Evolutionary conservation across 2,329 filamentous ascomycete species (phyloP), one percentile per base, ranked within the genome.

Genomic region (Aspergillus tamarii): DNA sequence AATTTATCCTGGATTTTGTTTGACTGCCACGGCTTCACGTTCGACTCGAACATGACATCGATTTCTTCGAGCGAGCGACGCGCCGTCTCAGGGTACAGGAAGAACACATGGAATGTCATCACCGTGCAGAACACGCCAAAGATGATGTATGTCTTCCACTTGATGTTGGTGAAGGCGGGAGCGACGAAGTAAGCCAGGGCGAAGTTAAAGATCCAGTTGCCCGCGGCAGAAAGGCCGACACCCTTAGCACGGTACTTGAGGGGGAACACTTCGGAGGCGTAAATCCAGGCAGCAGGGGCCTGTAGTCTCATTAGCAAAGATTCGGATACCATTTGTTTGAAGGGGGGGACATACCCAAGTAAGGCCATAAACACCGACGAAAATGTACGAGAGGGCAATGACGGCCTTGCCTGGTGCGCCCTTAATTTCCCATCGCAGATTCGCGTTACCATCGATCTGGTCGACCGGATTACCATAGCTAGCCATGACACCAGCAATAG

Each of bases 51-150:
- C 64, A 93, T 87, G 16, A 88, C 84, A 67, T 91, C 90, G 76
- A 93, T 89, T 76, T 94, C 90, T 73, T 94, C 91, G 0, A 94
- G 85, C 0, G 89, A 88, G 73, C 87, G 89, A 19, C 89, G 88
- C 48, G 87, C 86, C 0, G 90, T 93, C 77, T 93, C 86, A 0
- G 89, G 89, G 63, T 87, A 89, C 36, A 82, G 78, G 69, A 93
- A 82, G 75, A 87, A 86, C 72, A 91, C 88, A 74, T 93, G 90
- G 58, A 93, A 74, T 46, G 88, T 88, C 70, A 91, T 90, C 7
- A 83, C 83, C 0, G 83, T 84, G 73, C 91, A 92, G 80, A 93
- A 92, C 5, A 89, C 84, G 1, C 85, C 91, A 72, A 94, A 94
- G 67, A 94, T 85, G 75, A 93, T 87, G 78, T 93, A 94, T 65